phyloP scores from a whole-genome alignment of 129 eudicot genomes.

The Chrysanthemum makinoi region DNA sequence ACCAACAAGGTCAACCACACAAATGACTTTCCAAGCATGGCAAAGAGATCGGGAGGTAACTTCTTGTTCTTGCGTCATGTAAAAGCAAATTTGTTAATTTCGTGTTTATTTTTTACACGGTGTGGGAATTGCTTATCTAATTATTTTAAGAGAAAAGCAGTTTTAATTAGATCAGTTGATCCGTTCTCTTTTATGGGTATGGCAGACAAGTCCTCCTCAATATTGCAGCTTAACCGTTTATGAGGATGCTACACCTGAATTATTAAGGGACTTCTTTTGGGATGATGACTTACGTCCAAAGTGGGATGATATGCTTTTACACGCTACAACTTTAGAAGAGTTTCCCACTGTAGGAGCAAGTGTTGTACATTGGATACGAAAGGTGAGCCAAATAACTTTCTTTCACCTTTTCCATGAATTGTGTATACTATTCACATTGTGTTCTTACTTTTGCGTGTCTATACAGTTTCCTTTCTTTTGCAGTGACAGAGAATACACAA shows the following conservation, averaged over 20 bases:
- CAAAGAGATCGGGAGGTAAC: conserved; percentile 70
- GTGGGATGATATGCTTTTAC: conserved; percentile 88
- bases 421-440: background rate
- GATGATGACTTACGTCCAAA: conserved; percentile 80
- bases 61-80: background rate
- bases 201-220: conserved; percentile 85
- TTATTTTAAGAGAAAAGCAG: background rate
- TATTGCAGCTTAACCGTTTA: conserved; percentile 77
- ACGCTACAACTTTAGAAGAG: conserved; percentile 59
- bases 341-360: conserved; percentile 72
- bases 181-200: conserved; percentile 12
- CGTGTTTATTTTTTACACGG: too few species aligned
- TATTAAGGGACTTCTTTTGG: conserved; percentile 92
- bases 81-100: too few species aligned
- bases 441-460: conserved; percentile 11
- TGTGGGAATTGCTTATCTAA: background rate
- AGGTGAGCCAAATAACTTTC: conserved; percentile 41
- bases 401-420: background rate
- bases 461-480: conserved; percentile 95
- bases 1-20: conserved; percentile 45
- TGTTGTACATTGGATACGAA: conserved; percentile 91
- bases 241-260: conserved; percentile 89
- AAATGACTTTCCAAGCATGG: conserved; percentile 91
- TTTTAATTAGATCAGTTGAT: background rate
- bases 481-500: conserved; percentile 85